Evolutionary conservation across 352 stramenopile species (phyloP).

Genomic region (Phytopythium aichiense): DNA sequence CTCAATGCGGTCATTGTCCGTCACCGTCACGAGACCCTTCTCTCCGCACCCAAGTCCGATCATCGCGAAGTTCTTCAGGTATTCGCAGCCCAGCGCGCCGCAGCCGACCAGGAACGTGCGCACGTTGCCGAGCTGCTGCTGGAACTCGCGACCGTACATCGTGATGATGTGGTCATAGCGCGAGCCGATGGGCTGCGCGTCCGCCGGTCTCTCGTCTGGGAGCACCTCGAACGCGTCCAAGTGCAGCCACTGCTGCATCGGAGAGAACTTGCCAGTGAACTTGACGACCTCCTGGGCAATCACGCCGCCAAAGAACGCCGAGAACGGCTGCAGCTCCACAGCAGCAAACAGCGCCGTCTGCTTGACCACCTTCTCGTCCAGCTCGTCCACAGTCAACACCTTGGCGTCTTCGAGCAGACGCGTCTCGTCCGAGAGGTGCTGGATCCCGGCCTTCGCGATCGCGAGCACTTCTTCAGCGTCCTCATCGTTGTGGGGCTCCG

Average conservation of each 20-base stretch:
- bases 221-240: conserved; percentile 82
- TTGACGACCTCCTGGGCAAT: conserved; percentile 87
- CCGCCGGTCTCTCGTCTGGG: conserved; percentile 49
- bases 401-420: conserved; percentile 20
- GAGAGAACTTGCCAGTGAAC: conserved; percentile 85
- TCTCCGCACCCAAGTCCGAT: conserved; percentile 70
- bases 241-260: conserved; percentile 83
- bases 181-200: conserved; percentile 50
- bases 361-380: conserved; percentile 65
- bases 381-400: conserved; percentile 57
- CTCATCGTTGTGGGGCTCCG: conserved; percentile 56
- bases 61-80: conserved; percentile 88
- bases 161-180: conserved; percentile 83
- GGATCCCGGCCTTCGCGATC: conserved; percentile 62
- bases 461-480: conserved; percentile 60
- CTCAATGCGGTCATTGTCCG: conserved; percentile 86
- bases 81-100: conserved; percentile 78
- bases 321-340: conserved; percentile 76
- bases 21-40: conserved; percentile 77
- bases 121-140: conserved; percentile 56
- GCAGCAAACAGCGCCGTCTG: conserved; percentile 52
- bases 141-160: conserved; percentile 64
- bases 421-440: conserved; percentile 63
- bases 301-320: conserved; percentile 79
- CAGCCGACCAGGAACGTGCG: conserved; percentile 83